phyloP scores from a whole-genome alignment of 2,329 filamentous ascomycete species.

The Herpotrichia juniperi region DNA sequence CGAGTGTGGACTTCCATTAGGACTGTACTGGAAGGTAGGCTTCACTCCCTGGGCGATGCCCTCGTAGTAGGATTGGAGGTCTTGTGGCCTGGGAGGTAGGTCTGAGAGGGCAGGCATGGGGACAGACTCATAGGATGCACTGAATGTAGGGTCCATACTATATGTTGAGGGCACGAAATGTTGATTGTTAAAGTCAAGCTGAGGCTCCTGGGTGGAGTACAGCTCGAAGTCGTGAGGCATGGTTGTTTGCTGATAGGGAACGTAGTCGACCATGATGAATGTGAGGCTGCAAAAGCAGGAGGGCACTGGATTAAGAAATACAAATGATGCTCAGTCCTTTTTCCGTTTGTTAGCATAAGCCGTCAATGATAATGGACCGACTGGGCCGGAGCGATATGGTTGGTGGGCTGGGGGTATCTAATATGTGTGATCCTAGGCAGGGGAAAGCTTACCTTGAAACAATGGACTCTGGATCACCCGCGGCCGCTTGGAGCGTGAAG shows the following conservation, averaged over 20 bases:
- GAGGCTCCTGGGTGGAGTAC: conserved; percentile 41
- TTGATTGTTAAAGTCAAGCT: conserved; percentile 38
- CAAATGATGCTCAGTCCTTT: conserved; percentile 22
- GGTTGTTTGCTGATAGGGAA: conserved; percentile 29
- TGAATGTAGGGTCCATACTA: conserved; percentile 44
- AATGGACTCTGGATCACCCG: conserved; percentile 27
- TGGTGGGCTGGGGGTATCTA: conserved; percentile 27
- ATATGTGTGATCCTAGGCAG: conserved; percentile 26
- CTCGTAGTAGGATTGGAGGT: conserved; percentile 45
- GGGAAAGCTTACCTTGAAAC: conserved; percentile 42
- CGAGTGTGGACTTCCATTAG: conserved; percentile 52
- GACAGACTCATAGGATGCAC: conserved; percentile 38
- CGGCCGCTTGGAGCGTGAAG: conserved; percentile 27
- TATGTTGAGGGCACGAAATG: conserved; percentile 35
- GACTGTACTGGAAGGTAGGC: conserved; percentile 44
- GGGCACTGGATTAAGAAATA: conserved; percentile 8
- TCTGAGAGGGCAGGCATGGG: conserved; percentile 39
- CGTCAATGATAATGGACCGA: conserved; percentile 19
- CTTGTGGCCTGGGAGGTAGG: conserved; percentile 33
- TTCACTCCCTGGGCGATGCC: conserved; percentile 45
- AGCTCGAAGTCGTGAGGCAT: conserved; percentile 48
- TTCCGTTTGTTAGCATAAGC: conserved; percentile 35
- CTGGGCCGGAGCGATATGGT: conserved; percentile 12
- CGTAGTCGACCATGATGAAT: conserved; percentile 44
- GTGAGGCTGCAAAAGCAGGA: neutral